Evolutionary conservation across 169 alveolate genomes (phyloP).

Genomic region (Plasmodium gaboni): DNA sequence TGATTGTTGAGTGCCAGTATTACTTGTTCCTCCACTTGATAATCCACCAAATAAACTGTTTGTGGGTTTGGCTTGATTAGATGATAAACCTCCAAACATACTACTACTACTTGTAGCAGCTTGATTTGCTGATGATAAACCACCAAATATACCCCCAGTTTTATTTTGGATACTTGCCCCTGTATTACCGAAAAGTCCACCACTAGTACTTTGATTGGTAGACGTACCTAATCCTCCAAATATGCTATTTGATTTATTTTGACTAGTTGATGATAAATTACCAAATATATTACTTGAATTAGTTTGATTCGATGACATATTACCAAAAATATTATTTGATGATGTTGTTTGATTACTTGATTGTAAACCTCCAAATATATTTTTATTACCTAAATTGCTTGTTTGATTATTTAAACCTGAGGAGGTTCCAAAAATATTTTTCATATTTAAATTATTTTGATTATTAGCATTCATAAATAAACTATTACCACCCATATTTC

Average conservation of each 20-base stretch:
- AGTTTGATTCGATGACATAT: slow-evolving; percentile 39
- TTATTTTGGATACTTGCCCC: slow-evolving; percentile 27
- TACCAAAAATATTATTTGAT: slow-evolving; percentile 55
- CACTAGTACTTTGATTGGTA: slow-evolving; percentile 18
- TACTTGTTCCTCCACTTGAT: slow-evolving; percentile 14
- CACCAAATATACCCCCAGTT: slow-evolving; percentile 48
- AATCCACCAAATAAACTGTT: slow-evolving; percentile 38
- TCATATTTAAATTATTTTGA: slow-evolving; percentile 54
- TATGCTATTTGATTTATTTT: slow-evolving; percentile 44
- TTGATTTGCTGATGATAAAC: slow-evolving; percentile 17
- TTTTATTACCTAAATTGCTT: slow-evolving; percentile 52
- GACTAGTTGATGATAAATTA: slow-evolving; percentile 37
- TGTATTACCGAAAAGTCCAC: slow-evolving; percentile 55
- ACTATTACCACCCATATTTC: slow-evolving; percentile 52
- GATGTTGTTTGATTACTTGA: slow-evolving; percentile 36
- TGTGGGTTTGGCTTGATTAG: slow-evolving; percentile 27
- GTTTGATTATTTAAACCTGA: slow-evolving; percentile 71
- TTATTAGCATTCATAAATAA: slow-evolving; percentile 71
- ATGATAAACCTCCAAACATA: slow-evolving; percentile 41
- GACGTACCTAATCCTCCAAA: slow-evolving; percentile 46
- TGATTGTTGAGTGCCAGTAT: slow-evolving; percentile 16
- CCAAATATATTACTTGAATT: slow-evolving; percentile 42
- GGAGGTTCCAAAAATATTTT: slow-evolving; percentile 55
- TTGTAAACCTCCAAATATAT: slow-evolving; percentile 71
- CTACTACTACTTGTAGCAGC: slow-evolving; percentile 9